These are phyloP conservation scores for Phytophthora brassicae DNA, from an alignment of 352 stramenopile genomes.

Conservation along the genomic window DNA sequence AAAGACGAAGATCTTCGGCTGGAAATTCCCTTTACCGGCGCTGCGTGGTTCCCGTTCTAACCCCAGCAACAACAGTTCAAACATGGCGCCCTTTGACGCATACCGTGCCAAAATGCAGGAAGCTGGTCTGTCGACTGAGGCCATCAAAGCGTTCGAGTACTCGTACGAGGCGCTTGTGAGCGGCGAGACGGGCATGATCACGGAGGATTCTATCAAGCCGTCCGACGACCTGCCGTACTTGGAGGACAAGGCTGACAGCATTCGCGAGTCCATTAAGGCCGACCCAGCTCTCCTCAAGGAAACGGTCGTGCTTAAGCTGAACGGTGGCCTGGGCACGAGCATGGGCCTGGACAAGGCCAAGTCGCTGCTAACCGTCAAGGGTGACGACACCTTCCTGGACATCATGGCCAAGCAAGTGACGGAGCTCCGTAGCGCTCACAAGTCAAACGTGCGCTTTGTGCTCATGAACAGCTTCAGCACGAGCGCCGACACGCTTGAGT, in stretches of 20 bases:
- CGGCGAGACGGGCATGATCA: constrained; percentile 96
- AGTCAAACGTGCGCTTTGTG: constrained; percentile 91
- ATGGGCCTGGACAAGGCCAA: constrained; percentile 96
- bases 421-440: constrained; percentile 93
- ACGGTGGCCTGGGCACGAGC: constrained; percentile 83
- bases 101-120: constrained; percentile 96
- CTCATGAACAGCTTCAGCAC: constrained; percentile 92
- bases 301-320: constrained; percentile 88
- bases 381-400: constrained; percentile 93
- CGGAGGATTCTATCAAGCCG: constrained; percentile 92
- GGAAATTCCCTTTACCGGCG: constrained; percentile 30
- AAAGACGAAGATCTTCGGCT: constrained; percentile 50
- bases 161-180: constrained; percentile 95
- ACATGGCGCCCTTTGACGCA: constrained; percentile 67
- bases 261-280: constrained; percentile 73
- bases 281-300: constrained; percentile 77
- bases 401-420: constrained; percentile 92
- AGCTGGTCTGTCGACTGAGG: constrained; percentile 93
- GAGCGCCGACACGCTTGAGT: constrained; percentile 83
- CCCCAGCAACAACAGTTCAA: constrained; percentile 24
- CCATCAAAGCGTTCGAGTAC: constrained; percentile 98
- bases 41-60: constrained; percentile 30
- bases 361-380: constrained; percentile 93
- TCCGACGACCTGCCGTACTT: constrained; percentile 80
- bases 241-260: constrained; percentile 73